These are phyloP conservation scores for Penicillium verhagenii DNA, from an alignment of 495 filamentous ascomycete species.

Conservation along the genomic window DNA sequence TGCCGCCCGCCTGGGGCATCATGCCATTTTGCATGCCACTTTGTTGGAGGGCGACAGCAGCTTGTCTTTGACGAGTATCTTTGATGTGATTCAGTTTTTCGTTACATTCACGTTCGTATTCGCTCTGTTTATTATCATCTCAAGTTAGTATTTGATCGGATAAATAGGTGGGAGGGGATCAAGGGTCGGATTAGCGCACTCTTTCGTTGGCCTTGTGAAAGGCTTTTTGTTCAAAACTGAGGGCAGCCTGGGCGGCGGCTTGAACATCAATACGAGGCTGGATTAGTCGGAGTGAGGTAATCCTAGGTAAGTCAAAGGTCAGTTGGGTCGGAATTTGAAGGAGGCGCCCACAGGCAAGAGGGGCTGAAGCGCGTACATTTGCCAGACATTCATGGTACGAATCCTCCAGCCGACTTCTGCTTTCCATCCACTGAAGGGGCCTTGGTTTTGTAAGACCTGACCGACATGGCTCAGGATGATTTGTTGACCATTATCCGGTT, in stretches of 20 bases:
- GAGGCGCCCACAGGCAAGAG: not conserved
- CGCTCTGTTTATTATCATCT: slow-evolving; percentile 24
- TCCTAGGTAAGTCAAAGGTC: slow-evolving; percentile 28
- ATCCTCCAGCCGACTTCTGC: slow-evolving; percentile 39
- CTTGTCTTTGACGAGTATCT: slow-evolving; percentile 46
- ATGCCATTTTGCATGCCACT: slow-evolving; percentile 35
- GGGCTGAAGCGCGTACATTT: slow-evolving; percentile 35
- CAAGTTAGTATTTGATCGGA: slow-evolving; percentile 1
- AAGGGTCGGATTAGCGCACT: slow-evolving; percentile 27
- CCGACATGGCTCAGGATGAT: slow-evolving; percentile 39
- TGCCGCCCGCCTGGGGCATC: slow-evolving; percentile 42
- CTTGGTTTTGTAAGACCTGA: slow-evolving; percentile 37
- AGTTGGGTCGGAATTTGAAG: not conserved
- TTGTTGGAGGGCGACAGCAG: slow-evolving; percentile 31
- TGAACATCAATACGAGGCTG: slow-evolving; percentile 45
- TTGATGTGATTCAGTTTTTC: slow-evolving; percentile 50
- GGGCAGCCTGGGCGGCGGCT: slow-evolving; percentile 43
- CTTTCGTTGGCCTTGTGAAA: slow-evolving; percentile 46
- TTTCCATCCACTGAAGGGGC: slow-evolving; percentile 47
- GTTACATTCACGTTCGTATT: slow-evolving; percentile 49
- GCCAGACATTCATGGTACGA: slow-evolving; percentile 42
- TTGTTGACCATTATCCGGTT: slow-evolving; percentile 32
- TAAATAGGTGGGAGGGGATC: not conserved
- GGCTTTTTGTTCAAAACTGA: slow-evolving; percentile 47
- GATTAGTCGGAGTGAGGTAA: slow-evolving; percentile 50